Evolutionary conservation across 805 yeast species (phyloP).

Genomic region (Starmerella etchellsii): DNA sequence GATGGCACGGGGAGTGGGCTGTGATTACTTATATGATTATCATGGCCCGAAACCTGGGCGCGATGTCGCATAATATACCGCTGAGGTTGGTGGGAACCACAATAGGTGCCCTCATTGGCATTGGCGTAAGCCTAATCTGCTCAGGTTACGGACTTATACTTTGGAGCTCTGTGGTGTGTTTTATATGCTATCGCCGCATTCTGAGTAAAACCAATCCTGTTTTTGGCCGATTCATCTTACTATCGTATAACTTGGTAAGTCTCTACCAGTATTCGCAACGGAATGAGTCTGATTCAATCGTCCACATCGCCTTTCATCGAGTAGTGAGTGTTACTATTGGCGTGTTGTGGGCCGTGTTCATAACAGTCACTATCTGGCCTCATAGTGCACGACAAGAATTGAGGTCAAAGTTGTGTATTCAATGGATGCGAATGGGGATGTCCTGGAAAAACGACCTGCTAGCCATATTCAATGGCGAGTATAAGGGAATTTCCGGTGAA

Average conservation of each 20-base stretch:
- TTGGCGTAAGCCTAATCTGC: constrained; percentile 34
- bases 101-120: constrained; percentile 55
- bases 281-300: constrained; percentile 55
- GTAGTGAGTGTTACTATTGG: constrained; percentile 62
- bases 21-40: constrained; percentile 68
- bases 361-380: constrained; percentile 57
- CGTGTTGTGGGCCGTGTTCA: constrained; percentile 59
- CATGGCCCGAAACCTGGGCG: constrained; percentile 77
- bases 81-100: constrained; percentile 52
- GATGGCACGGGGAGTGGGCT: constrained; percentile 78
- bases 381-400: constrained; percentile 61
- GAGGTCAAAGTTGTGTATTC: constrained; percentile 48
- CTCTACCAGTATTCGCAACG: constrained; percentile 59
- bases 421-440: constrained; percentile 73
- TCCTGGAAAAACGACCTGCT: constrained; percentile 70
- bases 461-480: constrained; percentile 18
- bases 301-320: constrained; percentile 70
- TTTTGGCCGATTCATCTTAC: constrained; percentile 43
- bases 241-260: constrained; percentile 68
- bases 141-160: constrained; percentile 32
- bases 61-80: constrained; percentile 57
- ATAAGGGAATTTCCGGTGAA: constrained; percentile 24
- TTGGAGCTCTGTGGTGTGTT: constrained; percentile 32
- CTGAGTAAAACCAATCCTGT: constrained; percentile 33
- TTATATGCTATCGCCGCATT: constrained; percentile 41